phyloP scores from a whole-genome alignment of 2,329 filamentous ascomycete genomes.

The Escovopsis sp. region DNA sequence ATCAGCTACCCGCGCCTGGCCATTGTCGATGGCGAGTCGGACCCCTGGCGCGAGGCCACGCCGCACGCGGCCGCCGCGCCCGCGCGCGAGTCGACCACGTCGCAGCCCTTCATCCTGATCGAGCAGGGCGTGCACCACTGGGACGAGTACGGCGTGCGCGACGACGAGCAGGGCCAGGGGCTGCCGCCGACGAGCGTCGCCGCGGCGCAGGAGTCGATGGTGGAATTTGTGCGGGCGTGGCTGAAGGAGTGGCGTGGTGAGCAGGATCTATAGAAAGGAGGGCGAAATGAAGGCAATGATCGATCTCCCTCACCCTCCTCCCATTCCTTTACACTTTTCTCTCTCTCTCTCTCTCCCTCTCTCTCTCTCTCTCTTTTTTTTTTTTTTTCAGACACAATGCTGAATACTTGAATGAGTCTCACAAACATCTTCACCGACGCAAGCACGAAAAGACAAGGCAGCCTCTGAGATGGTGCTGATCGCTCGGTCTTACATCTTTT shows the following conservation, averaged over 20 bases:
- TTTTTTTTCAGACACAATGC: no score
- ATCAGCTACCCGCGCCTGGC: slow-evolving; percentile 65
- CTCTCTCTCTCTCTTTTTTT: no score
- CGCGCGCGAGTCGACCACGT: slow-evolving; percentile 41
- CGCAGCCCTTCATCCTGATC: slow-evolving; percentile 62
- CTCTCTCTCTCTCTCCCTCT: no score
- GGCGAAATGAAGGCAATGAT: no score
- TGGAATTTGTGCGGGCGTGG: slow-evolving; percentile 53
- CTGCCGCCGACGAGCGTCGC: slow-evolving; percentile 45
- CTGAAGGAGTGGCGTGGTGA: slow-evolving; percentile 40
- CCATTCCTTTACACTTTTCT: no score
- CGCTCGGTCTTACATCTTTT: no score
- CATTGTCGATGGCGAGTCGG: slow-evolving; percentile 58
- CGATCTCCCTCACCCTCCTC: no score
- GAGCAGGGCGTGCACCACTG: slow-evolving; percentile 66
- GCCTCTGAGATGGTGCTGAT: no score
- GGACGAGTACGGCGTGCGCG: slow-evolving; percentile 52
- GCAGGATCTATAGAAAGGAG: slow-evolving; percentile 1
- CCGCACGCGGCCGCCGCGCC: slow-evolving; percentile 51
- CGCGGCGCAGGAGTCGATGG: slow-evolving; percentile 42
- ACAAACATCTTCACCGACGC: no score
- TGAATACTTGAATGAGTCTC: no score
- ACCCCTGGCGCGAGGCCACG: slow-evolving; percentile 66
- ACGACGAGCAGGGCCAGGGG: slow-evolving; percentile 43
- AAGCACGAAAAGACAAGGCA: no score